Evolutionary conservation across 495 filamentous ascomycete genomes (phyloP).

Genomic region (Hyaloscypha hepaticicola): DNA sequence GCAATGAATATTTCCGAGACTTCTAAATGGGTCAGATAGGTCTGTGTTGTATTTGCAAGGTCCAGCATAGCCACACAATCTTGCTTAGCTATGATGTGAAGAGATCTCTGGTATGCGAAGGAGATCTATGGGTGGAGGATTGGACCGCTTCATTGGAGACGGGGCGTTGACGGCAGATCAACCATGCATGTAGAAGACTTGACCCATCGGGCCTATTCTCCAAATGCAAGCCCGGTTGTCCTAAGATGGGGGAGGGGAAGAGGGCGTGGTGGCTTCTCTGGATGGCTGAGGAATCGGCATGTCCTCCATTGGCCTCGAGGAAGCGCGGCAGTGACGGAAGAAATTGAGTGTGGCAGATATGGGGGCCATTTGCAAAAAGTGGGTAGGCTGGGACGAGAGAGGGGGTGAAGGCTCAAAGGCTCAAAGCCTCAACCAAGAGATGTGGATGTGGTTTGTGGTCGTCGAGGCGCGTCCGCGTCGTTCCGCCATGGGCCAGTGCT

Average conservation of each 20-base stretch:
- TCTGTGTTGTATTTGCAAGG: not conserved
- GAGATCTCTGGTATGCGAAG: conserved; percentile 14
- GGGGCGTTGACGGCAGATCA: conserved; percentile 5
- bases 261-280: conserved; percentile 12
- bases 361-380: not conserved
- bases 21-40: not conserved
- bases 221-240: not conserved
- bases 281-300: conserved; percentile 25
- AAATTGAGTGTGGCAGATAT: not conserved
- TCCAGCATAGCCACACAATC: conserved; percentile 22
- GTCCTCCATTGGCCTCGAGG: conserved; percentile 20
- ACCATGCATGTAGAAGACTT: conserved; percentile 19
- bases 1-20: not conserved
- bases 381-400: not conserved
- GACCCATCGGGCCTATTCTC: conserved; percentile 22
- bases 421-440: too few relatives aligned
- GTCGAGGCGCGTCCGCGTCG: not conserved
- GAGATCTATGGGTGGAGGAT: conserved; percentile 11
- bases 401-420: not conserved
- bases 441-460: too few relatives aligned
- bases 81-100: conserved; percentile 9
- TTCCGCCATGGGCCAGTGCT: not conserved
- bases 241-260: not conserved
- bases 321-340: not conserved
- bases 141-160: conserved; percentile 20